Evolutionary conservation across 2,329 filamentous ascomycete species (phyloP), one percentile per base, ranked within the genome.

Genomic region (Xylaria sp.): DNA sequence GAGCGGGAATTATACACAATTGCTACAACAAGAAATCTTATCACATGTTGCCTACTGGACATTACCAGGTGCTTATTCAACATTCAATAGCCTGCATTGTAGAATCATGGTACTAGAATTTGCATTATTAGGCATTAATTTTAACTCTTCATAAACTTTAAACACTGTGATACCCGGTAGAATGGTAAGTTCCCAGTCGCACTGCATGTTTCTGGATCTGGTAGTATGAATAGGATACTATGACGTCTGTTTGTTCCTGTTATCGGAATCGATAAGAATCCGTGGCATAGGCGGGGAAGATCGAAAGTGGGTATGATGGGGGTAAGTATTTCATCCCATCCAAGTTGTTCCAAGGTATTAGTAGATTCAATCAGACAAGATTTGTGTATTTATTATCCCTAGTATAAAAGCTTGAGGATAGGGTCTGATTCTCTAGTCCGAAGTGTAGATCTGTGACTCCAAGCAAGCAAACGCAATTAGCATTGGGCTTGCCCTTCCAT

Each of bases 251-350:
- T 5, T 23, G 11, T 8, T 37, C 21, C n/a, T 23, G 19, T 58
- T 58, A 58, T 58, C 41, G 37, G 11, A 49, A 48, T 38, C 40
- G 59, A 62, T 44, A 62, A 58, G 27, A 2, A 47, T 29, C 27
- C 15, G 33, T 21, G 33, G 29, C 17, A 37, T 19, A 15, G 6
- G 23, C 23, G 4, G 35, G 40, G 44, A 19, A 15, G 35, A 27
- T 47, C 13, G 23, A 31, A 9, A 27, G 41, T 27, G 53, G 37
- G 44, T n/a, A 29, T 37, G 31, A 13, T 46, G 38, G 52, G 31
- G 40, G 27, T 54, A 17, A 19, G 10, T 27, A 1, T 10, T 29
- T 25, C n/a, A n/a, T n/a, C n/a, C n/a, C n/a, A n/a, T n/a, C n/a
- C n/a, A n/a, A n/a, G n/a, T n/a, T n/a, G n/a, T n/a, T n/a, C n/a